phyloP scores from a whole-genome alignment of 2,329 filamentous ascomycete genomes.

The Ophiosphaerella korrae region DNA sequence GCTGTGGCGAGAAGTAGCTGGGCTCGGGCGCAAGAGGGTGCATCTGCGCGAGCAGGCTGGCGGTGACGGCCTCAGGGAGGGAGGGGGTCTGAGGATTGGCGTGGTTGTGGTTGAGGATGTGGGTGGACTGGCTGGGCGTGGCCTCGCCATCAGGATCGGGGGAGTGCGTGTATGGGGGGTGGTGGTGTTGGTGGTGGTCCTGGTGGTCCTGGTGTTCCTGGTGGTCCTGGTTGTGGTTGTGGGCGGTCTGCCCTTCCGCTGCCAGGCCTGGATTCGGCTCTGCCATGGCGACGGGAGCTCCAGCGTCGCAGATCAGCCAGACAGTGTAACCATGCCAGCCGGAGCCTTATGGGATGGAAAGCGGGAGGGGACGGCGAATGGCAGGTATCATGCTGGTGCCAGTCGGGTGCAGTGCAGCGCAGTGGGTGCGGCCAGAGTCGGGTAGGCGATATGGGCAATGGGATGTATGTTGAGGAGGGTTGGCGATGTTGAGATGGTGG shows the following conservation, averaged over 20 bases:
- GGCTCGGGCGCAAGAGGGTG: conserved; percentile 35
- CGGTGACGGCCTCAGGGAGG: conserved; percentile 28
- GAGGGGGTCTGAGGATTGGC: conserved; percentile 32
- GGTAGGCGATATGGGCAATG: too few relatives aligned
- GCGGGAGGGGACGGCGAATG: conserved; percentile 13
- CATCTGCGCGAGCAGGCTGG: conserved; percentile 22
- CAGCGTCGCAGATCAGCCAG: conserved; percentile 32
- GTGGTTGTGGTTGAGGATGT: conserved; percentile 18
- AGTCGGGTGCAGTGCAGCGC: too few relatives aligned
- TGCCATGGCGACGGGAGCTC: conserved; percentile 37
- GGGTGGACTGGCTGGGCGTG: conserved; percentile 12
- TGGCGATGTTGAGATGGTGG: not conserved
- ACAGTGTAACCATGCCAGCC: conserved; percentile 41
- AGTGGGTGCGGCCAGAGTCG: too few relatives aligned
- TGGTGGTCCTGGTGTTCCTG: too few relatives aligned
- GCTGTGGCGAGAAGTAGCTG: conserved; percentile 48
- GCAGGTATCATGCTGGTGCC: conserved; percentile 37
- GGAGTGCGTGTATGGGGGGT: not conserved
- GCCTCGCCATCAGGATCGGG: conserved; percentile 7
- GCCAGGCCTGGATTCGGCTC: conserved; percentile 32
- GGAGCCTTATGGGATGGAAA: conserved; percentile 5
- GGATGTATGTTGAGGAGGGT: not conserved
- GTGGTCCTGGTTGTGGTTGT: conserved; percentile 13
- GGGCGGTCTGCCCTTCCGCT: conserved; percentile 21
- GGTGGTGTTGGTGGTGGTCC: too few relatives aligned